Evolutionary conservation across 257 asterid species (phyloP), one percentile per base, ranked within the genome.

Genomic region (Fraxinus excelsior): DNA sequence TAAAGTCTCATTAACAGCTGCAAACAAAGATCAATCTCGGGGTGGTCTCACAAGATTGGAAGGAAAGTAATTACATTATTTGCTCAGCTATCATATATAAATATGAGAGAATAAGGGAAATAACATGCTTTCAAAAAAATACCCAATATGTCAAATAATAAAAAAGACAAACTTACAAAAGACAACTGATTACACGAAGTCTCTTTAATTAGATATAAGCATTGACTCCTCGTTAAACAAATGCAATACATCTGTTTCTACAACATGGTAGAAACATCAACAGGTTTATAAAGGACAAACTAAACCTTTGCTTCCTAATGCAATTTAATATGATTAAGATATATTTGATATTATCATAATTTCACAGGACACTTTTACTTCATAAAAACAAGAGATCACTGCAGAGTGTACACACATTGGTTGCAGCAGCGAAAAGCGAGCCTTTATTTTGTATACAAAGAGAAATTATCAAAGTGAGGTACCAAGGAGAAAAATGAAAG

Each of bases 61-160:
- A 62, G 35, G 16, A 26, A 62, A 23, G 68, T 62, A 25, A 62
- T 25, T 26, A 53, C 1, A 18, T 46, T 46, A 46, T 46, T n/a
- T 16, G 56, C 56, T 46, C n/a, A 53, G 26, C 26, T 19, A 53
- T 53, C 7, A n/a, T 19, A 5, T 53, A n/a, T 25, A 53, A 53
- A 53, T 18, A 53, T 6, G 12, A 53, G 26, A 19, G 26, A n/a
- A 53, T 53, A 53, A 19, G 25, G 26, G 11, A 53, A 53, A 53
- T 5, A n/a, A 19, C 26, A 18, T 19, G 64, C 64, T 7, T 53
- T 53, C 12, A 71, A 25, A 58, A 16, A 68, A n/a, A 38, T 23
- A 25, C 56, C 68, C 53, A 68, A 67, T 68, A 46, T 23, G 14
- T 18, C 31, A 70, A 80, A 58, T 25, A 25, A 72, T 28, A 35